Evolutionary conservation across 805 yeast genomes (phyloP).

Genomic region (Yamadazyma insecticola): DNA sequence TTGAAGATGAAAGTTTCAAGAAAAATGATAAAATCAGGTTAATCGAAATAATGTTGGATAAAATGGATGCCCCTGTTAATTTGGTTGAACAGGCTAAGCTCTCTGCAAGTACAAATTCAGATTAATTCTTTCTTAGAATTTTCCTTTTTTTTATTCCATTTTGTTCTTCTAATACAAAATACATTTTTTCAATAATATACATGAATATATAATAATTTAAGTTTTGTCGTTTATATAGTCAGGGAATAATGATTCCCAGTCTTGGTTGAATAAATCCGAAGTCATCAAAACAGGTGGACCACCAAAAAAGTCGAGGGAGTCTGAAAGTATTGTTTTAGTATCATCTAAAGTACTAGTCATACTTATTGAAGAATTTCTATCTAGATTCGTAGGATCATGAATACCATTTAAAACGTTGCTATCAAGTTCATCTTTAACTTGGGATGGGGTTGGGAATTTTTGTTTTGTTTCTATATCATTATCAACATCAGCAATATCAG

Average conservation of each 20-base stretch:
- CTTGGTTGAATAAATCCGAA: conserved; percentile 42
- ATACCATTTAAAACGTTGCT: conserved; percentile 1
- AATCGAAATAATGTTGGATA: conserved; percentile 32
- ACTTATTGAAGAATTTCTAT: neutral
- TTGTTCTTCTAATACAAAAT: no score
- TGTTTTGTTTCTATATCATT: neutral
- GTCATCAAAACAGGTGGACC: conserved; percentile 53
- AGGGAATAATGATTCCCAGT: conserved; percentile 49
- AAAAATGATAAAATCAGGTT: conserved; percentile 28
- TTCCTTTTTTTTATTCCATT: no score
- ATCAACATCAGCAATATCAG: conserved; percentile 4
- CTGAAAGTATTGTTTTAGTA: neutral
- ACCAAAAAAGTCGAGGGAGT: conserved; percentile 36
- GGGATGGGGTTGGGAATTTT: conserved; percentile 1
- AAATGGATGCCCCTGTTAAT: conserved; percentile 35
- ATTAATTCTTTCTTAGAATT: no score
- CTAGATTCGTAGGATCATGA: neutral
- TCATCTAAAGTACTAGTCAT: neutral
- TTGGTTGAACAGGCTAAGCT: conserved; percentile 32
- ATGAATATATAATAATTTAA: conserved; percentile 1
- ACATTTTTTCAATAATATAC: neutral
- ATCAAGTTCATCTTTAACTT: neutral
- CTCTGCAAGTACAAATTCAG: conserved; percentile 22
- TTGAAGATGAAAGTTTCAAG: conserved; percentile 23
- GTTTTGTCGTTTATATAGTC: conserved; percentile 33